Percentiles rank a stretch among this genome's conserved stretches.
Evolutionary conservation across 2,329 filamentous ascomycete genomes (phyloP).

Genomic region (Coniella vitis): DNA sequence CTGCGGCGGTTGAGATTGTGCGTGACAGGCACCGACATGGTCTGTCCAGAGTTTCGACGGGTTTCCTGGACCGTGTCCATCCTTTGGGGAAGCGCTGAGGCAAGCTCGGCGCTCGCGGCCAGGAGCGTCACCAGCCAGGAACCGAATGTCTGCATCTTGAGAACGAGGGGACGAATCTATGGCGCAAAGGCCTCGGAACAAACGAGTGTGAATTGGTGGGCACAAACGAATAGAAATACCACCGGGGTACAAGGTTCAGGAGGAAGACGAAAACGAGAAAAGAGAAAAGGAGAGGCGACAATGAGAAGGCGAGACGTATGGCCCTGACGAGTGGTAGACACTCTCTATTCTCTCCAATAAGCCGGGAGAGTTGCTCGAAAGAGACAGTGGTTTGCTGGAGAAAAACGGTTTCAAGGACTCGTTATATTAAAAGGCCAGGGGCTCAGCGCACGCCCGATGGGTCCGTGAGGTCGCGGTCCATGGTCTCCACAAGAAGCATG

Average conservation of each 20-base stretch:
- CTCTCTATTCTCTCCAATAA: background rate
- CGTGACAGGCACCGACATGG: constrained; percentile 11
- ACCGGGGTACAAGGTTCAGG: background rate
- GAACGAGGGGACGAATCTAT: background rate
- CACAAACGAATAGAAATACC: background rate
- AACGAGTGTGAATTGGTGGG: background rate
- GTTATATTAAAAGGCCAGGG: no score
- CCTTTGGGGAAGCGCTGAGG: constrained; percentile 15
- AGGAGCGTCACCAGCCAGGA: constrained; percentile 14
- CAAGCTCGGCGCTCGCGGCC: constrained; percentile 17
- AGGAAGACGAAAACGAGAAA: background rate
- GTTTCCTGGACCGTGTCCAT: constrained; percentile 9
- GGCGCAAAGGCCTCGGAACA: background rate
- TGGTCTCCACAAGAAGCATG: no score
- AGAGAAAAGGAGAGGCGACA: background rate
- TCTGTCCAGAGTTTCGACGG: constrained; percentile 2
- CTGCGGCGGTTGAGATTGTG: constrained; percentile 13
- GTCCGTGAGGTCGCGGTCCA: no score
- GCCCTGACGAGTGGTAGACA: background rate
- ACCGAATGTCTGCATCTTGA: constrained; percentile 16
- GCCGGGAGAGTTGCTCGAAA: no score
- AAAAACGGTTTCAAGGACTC: no score
- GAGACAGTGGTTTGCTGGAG: no score
- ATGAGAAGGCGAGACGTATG: background rate
- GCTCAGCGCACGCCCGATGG: no score